Evolutionary conservation across 1,139 yeast species (phyloP), one percentile per base, ranked within the genome.

Genomic region (Yamadazyma dendronema): DNA sequence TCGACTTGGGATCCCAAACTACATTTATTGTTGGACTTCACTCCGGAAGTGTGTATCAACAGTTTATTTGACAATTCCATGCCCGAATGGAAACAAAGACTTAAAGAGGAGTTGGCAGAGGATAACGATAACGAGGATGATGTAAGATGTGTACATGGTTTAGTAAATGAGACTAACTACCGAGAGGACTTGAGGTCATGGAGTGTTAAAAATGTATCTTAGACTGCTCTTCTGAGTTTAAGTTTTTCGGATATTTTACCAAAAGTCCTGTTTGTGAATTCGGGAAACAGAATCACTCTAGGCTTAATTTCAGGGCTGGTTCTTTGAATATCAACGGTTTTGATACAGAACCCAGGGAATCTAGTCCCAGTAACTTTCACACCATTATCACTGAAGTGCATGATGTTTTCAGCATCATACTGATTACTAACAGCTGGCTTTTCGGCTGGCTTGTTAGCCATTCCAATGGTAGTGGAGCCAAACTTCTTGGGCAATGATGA

Each of bases 1-100:
- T 71, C 84, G 28, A 75, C 86, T 0, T 88, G 96, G 95, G 89
- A 84, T 50, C 79, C 82, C 2, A 77, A 83, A 40, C 82, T 88
- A 23, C 62, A 62, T 36, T 50, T 56, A 2, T 49, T 71, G 12
- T 79, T 86, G 35, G 92, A 84, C 45, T 77, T 74, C 42, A 70
- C 84, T 9, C 95, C 96, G 0, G 75, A 76, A 34, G 84, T 79
- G 39, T 79, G 92, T 46, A 72, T 89, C 9, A 79, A 81, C 30
- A 95, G 87, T 55, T 84, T 90, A 2, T 75, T 88, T 43, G 72
- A 76, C 16, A 58, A 61, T 33, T 86, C 84, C 16, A 86, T 90
- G 1, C 76, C 78, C 37, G 94, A 92, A 0, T 84, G 84, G 84
- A 65, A 57, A 45, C 59, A 60, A 35, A 63, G 60, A 30, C 33